These are phyloP conservation scores for Paracoccidioides lutzii DNA, from an alignment of 2,329 filamentous ascomycete species.

Conservation along the genomic window DNA sequence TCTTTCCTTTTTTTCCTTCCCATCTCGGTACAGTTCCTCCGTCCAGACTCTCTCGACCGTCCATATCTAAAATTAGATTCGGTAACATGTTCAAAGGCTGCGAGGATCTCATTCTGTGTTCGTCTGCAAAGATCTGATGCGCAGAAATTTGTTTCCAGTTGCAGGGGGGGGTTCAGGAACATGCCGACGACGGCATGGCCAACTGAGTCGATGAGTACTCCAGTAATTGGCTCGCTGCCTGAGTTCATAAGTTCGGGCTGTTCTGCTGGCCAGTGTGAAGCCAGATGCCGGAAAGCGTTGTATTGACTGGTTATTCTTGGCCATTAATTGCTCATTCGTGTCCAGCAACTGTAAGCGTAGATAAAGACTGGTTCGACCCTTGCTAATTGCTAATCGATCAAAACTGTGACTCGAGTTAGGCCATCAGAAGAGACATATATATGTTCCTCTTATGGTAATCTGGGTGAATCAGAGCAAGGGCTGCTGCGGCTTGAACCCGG, in stretches of 20 bases:
- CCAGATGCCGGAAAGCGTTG: constrained; percentile 20
- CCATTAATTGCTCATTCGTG: no score
- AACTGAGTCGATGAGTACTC: constrained; percentile 12
- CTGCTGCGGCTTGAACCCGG: constrained; percentile 13
- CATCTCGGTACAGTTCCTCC: constrained; percentile 4
- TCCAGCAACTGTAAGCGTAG: no score
- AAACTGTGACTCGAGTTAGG: constrained; percentile 17
- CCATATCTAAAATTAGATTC: constrained; percentile 8
- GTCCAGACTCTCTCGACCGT: constrained; percentile 6
- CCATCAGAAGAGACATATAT: constrained; percentile 21
- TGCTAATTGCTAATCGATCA: constrained; percentile 25
- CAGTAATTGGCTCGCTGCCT: constrained; percentile 9
- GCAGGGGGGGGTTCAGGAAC: constrained; percentile 6
- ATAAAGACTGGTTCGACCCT: constrained; percentile 22
- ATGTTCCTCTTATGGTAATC: constrained; percentile 25
- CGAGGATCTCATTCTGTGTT: constrained; percentile 7
- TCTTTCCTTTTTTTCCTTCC: not conserved
- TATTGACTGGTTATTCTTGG: no score
- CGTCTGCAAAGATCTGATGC: constrained; percentile 7
- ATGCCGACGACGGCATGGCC: constrained; percentile 9
- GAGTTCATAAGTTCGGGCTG: constrained; percentile 16
- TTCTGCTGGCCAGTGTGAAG: constrained; percentile 19
- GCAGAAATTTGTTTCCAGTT: constrained; percentile 9
- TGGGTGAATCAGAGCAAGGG: constrained; percentile 17
- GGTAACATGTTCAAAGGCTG: constrained; percentile 7